These are phyloP conservation scores for Pleurotus tuoliensis DNA, from an alignment of 768 basidiomycete genomes.

Conservation along the genomic window DNA sequence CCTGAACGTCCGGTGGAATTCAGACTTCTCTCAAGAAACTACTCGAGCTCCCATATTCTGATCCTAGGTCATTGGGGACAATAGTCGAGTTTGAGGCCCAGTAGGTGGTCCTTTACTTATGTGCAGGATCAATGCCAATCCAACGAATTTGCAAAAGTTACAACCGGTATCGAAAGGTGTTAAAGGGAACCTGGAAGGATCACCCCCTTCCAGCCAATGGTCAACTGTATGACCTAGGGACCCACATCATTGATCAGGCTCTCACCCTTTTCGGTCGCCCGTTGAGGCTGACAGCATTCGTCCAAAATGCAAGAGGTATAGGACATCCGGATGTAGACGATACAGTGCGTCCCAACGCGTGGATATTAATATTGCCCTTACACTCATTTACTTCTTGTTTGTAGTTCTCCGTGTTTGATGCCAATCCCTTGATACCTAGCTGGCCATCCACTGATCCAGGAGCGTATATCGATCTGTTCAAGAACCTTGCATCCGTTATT, in stretches of 20 bases:
- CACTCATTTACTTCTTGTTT: neutral
- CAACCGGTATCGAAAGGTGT: constrained; percentile 64
- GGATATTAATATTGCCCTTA: neutral
- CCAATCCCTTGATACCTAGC: constrained; percentile 24
- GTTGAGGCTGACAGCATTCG: constrained; percentile 58
- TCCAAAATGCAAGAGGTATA: constrained; percentile 63
- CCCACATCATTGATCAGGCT: constrained; percentile 79
- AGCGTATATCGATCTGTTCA: constrained; percentile 57
- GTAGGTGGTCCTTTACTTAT: constrained; percentile 32
- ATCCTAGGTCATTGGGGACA: constrained; percentile 53
- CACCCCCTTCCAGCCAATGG: constrained; percentile 56
- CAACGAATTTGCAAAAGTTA: constrained; percentile 37
- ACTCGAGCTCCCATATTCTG: constrained; percentile 46
- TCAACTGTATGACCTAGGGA: constrained; percentile 71
- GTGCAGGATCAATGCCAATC: neutral
- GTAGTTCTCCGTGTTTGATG: constrained; percentile 40
- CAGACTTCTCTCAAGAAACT: constrained; percentile 65
- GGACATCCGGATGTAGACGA: constrained; percentile 67
- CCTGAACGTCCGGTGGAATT: constrained; percentile 77
- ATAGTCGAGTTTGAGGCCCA: constrained; percentile 74
- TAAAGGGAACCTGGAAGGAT: constrained; percentile 83
- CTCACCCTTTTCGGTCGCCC: constrained; percentile 76
- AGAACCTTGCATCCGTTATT: constrained; percentile 62
- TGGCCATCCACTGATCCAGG: constrained; percentile 64
- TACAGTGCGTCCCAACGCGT: constrained; percentile 35